phyloP scores from a whole-genome alignment of 495 filamentous ascomycete species.

The Penicillium robsamsonii region DNA sequence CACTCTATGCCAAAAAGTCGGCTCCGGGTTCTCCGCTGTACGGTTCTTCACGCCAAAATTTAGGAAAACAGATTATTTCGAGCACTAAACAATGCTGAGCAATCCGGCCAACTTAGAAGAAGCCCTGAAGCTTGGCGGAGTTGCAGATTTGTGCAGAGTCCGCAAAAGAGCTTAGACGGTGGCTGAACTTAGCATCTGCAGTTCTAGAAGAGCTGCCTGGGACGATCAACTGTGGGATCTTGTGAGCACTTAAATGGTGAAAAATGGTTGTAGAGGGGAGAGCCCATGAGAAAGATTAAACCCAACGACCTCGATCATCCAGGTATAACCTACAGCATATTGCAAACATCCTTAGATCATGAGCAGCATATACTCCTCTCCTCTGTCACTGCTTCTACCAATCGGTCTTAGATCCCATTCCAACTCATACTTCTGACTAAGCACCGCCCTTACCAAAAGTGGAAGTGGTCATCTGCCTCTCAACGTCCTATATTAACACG shows the following conservation, averaged over 20 bases:
- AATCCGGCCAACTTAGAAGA: too few species aligned
- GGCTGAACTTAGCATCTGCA: not conserved
- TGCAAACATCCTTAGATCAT: not conserved
- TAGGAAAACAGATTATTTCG: too few species aligned
- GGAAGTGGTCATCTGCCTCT: not conserved
- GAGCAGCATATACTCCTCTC: not conserved
- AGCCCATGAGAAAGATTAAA: not conserved
- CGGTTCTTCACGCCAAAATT: too few species aligned
- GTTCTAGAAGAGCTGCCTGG: not conserved
- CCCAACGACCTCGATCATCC: not conserved
- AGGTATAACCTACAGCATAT: not conserved
- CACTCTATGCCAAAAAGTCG: too few species aligned
- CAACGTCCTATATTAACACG: not conserved
- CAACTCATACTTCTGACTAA: not conserved
- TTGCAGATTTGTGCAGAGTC: not conserved
- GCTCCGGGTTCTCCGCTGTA: too few species aligned
- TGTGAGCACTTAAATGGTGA: not conserved
- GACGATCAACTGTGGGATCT: not conserved
- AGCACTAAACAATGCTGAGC: too few species aligned
- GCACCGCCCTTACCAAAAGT: not conserved
- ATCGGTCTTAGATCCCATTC: not conserved
- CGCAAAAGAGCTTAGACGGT: not conserved
- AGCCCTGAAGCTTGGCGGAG: not conserved
- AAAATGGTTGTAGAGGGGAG: not conserved
- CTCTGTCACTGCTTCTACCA: not conserved